Evolutionary conservation across 1,284 basidiomycete species (phyloP).

Genomic region (Puccinia horiana): DNA sequence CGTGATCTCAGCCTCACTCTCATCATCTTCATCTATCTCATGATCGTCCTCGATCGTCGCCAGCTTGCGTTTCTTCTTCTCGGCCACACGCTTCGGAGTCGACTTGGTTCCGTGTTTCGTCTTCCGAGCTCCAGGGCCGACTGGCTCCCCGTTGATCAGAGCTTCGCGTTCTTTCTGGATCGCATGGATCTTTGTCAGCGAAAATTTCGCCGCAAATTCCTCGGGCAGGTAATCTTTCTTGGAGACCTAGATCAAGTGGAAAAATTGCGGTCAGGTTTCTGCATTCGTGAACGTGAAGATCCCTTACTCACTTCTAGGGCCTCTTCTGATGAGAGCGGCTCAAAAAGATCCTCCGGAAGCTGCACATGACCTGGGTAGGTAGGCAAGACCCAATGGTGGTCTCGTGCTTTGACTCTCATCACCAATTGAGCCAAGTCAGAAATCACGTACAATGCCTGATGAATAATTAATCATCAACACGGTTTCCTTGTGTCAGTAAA

Average conservation of each 20-base stretch:
- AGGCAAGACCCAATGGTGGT: conserved; percentile 73
- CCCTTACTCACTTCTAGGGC: conserved; percentile 53
- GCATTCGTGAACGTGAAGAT: neutral
- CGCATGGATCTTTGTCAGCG: conserved; percentile 7
- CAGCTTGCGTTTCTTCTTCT: conserved; percentile 29
- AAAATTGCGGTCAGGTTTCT: neutral
- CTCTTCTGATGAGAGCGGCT: conserved; percentile 55
- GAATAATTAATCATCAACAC: neutral
- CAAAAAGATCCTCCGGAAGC: conserved; percentile 79
- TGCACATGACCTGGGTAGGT: conserved; percentile 78
- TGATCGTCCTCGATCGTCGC: neutral
- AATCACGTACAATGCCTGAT: conserved; percentile 81
- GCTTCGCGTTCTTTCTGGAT: conserved; percentile 11
- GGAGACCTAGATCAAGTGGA: neutral
- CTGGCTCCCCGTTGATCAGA: neutral
- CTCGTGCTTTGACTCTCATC: conserved; percentile 70
- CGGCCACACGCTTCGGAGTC: neutral
- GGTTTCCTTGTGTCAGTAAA: no score
- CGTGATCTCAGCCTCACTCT: conserved; percentile 8
- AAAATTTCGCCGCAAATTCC: conserved; percentile 9
- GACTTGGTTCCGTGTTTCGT: neutral
- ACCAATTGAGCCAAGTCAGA: conserved; percentile 85
- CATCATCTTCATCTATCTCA: neutral
- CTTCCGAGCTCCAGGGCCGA: neutral
- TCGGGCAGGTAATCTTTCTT: conserved; percentile 31